Conservation (phyloP, 495 filamentous ascomycete species). For the Diplogelasinospora grovesii region DNA sequence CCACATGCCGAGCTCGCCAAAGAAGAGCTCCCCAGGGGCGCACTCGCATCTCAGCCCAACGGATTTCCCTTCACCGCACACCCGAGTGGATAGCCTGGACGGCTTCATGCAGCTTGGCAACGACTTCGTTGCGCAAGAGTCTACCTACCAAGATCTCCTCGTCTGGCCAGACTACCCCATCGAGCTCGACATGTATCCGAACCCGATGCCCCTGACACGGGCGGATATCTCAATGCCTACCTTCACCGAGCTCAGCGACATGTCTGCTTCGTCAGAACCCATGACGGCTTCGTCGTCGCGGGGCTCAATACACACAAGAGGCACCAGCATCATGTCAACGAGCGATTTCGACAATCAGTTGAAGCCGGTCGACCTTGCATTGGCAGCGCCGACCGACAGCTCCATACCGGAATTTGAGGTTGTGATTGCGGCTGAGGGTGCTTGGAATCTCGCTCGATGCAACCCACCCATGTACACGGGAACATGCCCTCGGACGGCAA, state of each 20-base stretch:
- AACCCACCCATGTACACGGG: slow-evolving; percentile 44
- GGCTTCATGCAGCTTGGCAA: slow-evolving; percentile 27
- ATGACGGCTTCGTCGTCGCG: slow-evolving; percentile 30
- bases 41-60: slow-evolving; percentile 24
- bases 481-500: slow-evolving; percentile 50
- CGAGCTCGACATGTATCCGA: slow-evolving; percentile 29
- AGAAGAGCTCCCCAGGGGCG: slow-evolving; percentile 26
- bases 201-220: slow-evolving; percentile 17
- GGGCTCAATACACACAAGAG: slow-evolving; percentile 39
- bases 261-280: slow-evolving; percentile 30
- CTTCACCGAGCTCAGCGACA: slow-evolving; percentile 27
- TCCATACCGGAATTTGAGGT: slow-evolving; percentile 43
- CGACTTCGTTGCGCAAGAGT: slow-evolving; percentile 22
- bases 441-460: slow-evolving; percentile 54
- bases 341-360: slow-evolving; percentile 28
- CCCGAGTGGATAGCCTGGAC: slow-evolving; percentile 27
- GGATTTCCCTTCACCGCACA: slow-evolving; percentile 30
- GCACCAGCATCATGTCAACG: slow-evolving; percentile 38
- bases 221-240: slow-evolving; percentile 24
- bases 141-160: slow-evolving; percentile 30
- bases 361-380: slow-evolving; percentile 25
- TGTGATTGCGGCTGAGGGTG: slow-evolving; percentile 46
- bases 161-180: slow-evolving; percentile 28
- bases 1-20: slow-evolving; percentile 18
- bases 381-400: slow-evolving; percentile 15